Evolutionary conservation across 2,329 filamentous ascomycete species (phyloP).

Genomic region (Colletotrichum agaves): DNA sequence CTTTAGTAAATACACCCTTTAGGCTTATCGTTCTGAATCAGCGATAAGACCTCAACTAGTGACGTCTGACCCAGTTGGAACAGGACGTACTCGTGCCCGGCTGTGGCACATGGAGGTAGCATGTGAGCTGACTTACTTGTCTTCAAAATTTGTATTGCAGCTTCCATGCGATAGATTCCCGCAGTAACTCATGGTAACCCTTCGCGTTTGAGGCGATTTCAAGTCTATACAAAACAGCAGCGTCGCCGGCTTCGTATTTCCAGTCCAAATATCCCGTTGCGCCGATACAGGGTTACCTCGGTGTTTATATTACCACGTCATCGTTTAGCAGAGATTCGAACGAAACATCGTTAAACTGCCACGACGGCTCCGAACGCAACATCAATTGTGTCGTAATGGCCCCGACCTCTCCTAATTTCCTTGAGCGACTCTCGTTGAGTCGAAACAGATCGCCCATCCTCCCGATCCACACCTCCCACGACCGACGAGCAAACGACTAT

Average conservation of each 20-base stretch:
- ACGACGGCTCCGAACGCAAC: neutral
- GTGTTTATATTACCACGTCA: neutral
- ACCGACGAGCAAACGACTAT: slow-evolving; percentile 47
- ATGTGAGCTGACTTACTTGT: slow-evolving; percentile 29
- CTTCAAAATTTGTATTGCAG: neutral
- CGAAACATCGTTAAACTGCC: neutral
- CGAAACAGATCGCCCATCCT: slow-evolving; percentile 40
- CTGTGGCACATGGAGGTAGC: slow-evolving; percentile 35
- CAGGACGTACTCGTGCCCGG: slow-evolving; percentile 6
- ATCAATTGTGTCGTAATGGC: slow-evolving; percentile 31
- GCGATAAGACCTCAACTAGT: neutral
- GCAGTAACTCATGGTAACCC: neutral
- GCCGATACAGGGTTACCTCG: neutral
- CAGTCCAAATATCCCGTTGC: too few relatives aligned
- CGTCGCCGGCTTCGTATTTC: too few relatives aligned
- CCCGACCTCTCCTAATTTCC: slow-evolving; percentile 32
- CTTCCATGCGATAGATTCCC: neutral
- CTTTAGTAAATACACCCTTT: too few relatives aligned
- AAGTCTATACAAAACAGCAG: neutral
- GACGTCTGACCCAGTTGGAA: slow-evolving; percentile 18
- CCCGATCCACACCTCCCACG: slow-evolving; percentile 42
- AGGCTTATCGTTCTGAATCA: too few relatives aligned
- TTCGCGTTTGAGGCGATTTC: neutral
- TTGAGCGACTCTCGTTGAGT: slow-evolving; percentile 37
- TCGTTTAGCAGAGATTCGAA: neutral